A percentile compares a stretch with the other conserved stretches of the same genome.
phyloP scores from a whole-genome alignment of 2,329 filamentous ascomycete genomes.

The Aureobasidium leucospermi region DNA sequence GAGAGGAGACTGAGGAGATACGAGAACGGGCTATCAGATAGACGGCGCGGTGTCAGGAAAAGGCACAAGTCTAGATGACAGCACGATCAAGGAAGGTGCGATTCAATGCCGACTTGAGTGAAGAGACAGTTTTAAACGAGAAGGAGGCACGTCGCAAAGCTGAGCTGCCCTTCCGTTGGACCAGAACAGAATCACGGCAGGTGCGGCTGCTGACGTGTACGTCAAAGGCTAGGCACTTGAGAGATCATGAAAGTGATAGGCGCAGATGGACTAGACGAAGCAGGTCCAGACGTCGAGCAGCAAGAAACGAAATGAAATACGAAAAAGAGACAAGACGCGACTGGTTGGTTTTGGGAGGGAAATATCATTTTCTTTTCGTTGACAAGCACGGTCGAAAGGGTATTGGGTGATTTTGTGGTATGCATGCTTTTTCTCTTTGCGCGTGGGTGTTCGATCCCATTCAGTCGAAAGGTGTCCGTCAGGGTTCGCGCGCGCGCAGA shows the following conservation, averaged over 20 bases:
- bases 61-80: too few relatives aligned
- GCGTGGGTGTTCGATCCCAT: neutral
- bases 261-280: too few relatives aligned
- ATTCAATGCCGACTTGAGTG: too few relatives aligned
- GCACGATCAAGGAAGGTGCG: neutral
- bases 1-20: neutral
- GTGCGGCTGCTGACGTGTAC: too few relatives aligned
- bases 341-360: neutral
- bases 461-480: neutral
- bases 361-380: constrained; percentile 13
- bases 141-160: too few relatives aligned
- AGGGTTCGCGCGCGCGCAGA: neutral
- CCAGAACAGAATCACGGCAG: too few relatives aligned
- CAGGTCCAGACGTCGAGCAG: neutral
- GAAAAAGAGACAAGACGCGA: neutral
- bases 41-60: too few relatives aligned
- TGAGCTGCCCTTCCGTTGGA: too few relatives aligned
- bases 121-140: neutral
- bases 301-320: neutral
- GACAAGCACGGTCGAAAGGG: constrained; percentile 6
- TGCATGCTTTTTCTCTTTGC: constrained; percentile 4
- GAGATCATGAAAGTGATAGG: too few relatives aligned
- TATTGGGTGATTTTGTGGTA: neutral
- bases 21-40: neutral
- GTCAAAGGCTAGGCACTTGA: too few relatives aligned